A percentile compares a stretch with the other conserved stretches of the same genome.
These are phyloP conservation scores for Casuarina equisetifolia DNA, from an alignment of 306 rosid genomes.

Conservation along the genomic window DNA sequence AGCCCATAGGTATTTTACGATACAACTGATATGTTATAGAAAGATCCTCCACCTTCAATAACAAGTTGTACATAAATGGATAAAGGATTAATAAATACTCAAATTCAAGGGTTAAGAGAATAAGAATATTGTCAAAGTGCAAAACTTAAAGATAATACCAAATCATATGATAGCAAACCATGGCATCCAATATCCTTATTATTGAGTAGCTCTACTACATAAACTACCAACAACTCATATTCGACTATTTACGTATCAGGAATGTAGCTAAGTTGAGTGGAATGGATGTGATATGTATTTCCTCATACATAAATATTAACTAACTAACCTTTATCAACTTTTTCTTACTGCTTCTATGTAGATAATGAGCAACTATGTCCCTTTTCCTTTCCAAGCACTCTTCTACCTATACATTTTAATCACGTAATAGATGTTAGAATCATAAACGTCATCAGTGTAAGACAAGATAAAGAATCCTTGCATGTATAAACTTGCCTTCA, in stretches of 20 bases:
- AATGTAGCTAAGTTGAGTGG: not conserved
- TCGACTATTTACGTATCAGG: slow-evolving; percentile 61
- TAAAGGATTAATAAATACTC: not conserved
- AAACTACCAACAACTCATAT: slow-evolving; percentile 67
- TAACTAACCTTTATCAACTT: slow-evolving; percentile 45
- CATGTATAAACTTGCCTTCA: slow-evolving; percentile 53
- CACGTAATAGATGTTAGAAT: slow-evolving; percentile 7
- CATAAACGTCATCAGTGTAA: not conserved
- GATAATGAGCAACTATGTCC: slow-evolving; percentile 45
- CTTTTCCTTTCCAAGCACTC: slow-evolving; percentile 49
- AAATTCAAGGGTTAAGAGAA: slow-evolving; percentile 13
- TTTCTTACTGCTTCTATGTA: slow-evolving; percentile 40
- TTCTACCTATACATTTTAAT: slow-evolving; percentile 37
- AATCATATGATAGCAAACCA: slow-evolving; percentile 82
- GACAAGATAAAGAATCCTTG: slow-evolving; percentile 12
- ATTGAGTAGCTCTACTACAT: slow-evolving; percentile 79
- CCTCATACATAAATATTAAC: not conserved
- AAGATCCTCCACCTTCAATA: slow-evolving; percentile 73
- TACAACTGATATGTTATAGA: slow-evolving; percentile 84
- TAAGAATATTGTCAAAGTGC: slow-evolving; percentile 1
- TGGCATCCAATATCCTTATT: slow-evolving; percentile 92
- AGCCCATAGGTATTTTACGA: slow-evolving; percentile 66
- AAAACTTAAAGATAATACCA: slow-evolving; percentile 40
- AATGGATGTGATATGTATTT: not conserved
- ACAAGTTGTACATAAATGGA: slow-evolving; percentile 11